These are phyloP conservation scores for Macrophomina phaseolina DNA, from an alignment of 2,329 filamentous ascomycete genomes.

Conservation along the genomic window DNA sequence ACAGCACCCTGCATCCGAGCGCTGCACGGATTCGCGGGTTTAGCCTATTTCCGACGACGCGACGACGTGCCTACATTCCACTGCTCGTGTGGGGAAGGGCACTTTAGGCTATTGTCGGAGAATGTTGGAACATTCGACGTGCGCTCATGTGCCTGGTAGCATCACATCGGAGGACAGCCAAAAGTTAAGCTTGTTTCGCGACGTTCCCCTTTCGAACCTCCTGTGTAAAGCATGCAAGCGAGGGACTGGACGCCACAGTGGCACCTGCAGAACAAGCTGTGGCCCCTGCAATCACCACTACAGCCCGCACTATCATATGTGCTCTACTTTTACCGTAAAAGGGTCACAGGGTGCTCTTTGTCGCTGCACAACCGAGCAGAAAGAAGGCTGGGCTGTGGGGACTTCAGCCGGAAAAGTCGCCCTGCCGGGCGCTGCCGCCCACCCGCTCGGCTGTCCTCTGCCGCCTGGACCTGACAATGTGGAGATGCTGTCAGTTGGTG, in stretches of 20 bases:
- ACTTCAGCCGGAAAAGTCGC: slow-evolving; percentile 16
- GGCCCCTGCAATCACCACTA: slow-evolving; percentile 8
- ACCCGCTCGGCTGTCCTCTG: not conserved
- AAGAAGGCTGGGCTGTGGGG: not conserved
- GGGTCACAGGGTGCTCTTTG: not conserved
- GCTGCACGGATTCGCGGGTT: slow-evolving; percentile 9
- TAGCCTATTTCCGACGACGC: slow-evolving; percentile 11
- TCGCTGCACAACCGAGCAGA: not conserved
- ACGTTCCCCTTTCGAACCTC: not conserved
- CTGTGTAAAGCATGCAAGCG: slow-evolving; percentile 5
- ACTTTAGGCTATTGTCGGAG: slow-evolving; percentile 4
- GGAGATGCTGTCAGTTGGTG: slow-evolving; percentile 6
- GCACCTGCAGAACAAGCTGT: slow-evolving; percentile 4
- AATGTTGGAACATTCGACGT: slow-evolving; percentile 1
- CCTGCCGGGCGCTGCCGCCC: not conserved
- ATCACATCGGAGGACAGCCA: not conserved
- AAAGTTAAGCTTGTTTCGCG: slow-evolving; percentile 16
- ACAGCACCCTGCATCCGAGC: slow-evolving; percentile 3
- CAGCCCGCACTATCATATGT: slow-evolving; percentile 15
- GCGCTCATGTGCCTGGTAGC: not conserved
- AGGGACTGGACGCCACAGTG: slow-evolving; percentile 9
- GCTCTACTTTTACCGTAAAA: not conserved
- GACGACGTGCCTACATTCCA: not conserved
- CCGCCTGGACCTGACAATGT: not conserved
- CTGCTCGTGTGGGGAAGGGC: not conserved